These are phyloP conservation scores for Spirogloea muscicola DNA, from an alignment of 139 green algal species.

Conservation along the genomic window DNA sequence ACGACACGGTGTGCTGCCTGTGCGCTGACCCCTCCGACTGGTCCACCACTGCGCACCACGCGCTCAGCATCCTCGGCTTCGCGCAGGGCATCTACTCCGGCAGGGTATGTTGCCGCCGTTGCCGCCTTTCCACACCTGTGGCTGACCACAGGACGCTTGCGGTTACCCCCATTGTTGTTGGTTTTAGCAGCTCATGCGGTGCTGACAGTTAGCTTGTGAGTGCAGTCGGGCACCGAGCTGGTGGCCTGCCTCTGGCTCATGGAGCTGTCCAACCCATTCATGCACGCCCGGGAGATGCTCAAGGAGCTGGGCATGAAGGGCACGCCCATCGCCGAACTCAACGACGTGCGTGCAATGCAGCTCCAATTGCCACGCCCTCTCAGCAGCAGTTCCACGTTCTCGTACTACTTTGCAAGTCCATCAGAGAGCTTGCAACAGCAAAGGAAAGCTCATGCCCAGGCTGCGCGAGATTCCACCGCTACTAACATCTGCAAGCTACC, in stretches of 20 bases:
- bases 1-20: slow-evolving; percentile 49
- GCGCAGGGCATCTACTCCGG: slow-evolving; percentile 18
- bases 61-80: slow-evolving; percentile 40
- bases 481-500: too few relatives aligned
- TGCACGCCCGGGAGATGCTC: slow-evolving; percentile 40
- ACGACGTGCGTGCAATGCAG: slow-evolving; percentile 32
- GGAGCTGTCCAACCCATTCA: slow-evolving; percentile 48
- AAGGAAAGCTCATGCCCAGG: too few relatives aligned
- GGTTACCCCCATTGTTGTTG: neutral
- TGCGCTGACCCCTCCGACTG: slow-evolving; percentile 28
- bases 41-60: slow-evolving; percentile 32
- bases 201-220: too few relatives aligned
- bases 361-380: too few relatives aligned
- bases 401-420: too few relatives aligned
- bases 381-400: too few relatives aligned
- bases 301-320: slow-evolving; percentile 38
- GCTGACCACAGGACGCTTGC: neutral
- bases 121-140: neutral
- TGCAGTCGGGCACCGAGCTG: slow-evolving; percentile 44
- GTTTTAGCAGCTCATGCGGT: neutral
- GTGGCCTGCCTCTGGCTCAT: slow-evolving; percentile 45
- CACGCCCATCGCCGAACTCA: slow-evolving; percentile 3
- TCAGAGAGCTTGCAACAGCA: too few relatives aligned
- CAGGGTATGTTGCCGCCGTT: slow-evolving; percentile 1
- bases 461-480: too few relatives aligned